phyloP scores from a whole-genome alignment of 352 stramenopile species.

The Phytopythium vexans region DNA sequence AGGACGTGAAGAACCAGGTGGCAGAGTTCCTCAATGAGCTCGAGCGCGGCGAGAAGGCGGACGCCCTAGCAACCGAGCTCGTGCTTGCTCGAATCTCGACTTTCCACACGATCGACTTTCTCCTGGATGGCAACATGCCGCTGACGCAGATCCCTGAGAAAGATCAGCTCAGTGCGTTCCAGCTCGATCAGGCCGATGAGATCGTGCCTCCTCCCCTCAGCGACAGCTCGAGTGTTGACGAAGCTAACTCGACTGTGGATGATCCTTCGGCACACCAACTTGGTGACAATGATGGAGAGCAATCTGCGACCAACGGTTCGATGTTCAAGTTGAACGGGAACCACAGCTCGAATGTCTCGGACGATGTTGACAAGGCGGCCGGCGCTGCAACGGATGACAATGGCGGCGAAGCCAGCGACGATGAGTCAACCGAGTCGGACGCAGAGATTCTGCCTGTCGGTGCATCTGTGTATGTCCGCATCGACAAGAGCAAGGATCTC shows the following conservation, averaged over 20 bases:
- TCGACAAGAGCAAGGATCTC: constrained; percentile 63
- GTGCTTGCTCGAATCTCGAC: constrained; percentile 57
- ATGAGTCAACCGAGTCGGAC: constrained; percentile 12
- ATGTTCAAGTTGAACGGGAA: too few species aligned
- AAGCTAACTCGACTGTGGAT: neutral
- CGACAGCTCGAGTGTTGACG: neutral
- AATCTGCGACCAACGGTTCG: neutral
- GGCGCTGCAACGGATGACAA: neutral
- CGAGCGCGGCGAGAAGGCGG: neutral
- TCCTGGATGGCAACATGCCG: constrained; percentile 59
- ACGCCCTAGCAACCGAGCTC: constrained; percentile 22
- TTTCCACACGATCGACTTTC: constrained; percentile 57
- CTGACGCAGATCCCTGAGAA: constrained; percentile 77
- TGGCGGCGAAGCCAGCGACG: constrained; percentile 5
- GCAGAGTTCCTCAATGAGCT: constrained; percentile 33
- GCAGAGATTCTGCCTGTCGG: constrained; percentile 33
- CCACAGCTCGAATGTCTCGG: too few species aligned
- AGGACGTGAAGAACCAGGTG: constrained; percentile 65
- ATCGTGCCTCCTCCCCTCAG: constrained; percentile 9
- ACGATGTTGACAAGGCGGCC: neutral
- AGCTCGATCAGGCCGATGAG: constrained; percentile 43
- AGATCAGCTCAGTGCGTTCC: constrained; percentile 68
- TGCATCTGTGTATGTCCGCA: constrained; percentile 56
- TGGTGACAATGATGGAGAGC: neutral
- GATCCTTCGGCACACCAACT: neutral